Evolutionary conservation across 2,329 filamentous ascomycete genomes (phyloP).

Genomic region (Fragosphaeria purpurea): DNA sequence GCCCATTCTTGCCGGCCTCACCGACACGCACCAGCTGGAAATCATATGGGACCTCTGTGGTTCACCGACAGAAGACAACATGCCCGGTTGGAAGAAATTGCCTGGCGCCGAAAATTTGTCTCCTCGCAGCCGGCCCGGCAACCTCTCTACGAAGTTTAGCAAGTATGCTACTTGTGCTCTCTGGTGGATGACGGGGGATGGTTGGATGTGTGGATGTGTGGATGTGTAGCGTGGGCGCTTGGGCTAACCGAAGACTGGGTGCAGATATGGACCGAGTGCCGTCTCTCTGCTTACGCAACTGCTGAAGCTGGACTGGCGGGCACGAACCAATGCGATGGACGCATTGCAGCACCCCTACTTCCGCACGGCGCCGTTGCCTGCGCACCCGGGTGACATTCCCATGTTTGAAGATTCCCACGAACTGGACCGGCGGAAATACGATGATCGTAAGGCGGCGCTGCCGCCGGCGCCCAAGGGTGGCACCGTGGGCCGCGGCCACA

Average conservation of each 20-base stretch:
- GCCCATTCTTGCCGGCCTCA: conserved; percentile 84
- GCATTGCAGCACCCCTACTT: conserved; percentile 91
- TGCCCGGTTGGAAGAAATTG: conserved; percentile 81
- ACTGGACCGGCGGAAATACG: conserved; percentile 83
- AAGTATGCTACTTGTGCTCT: conserved; percentile 34
- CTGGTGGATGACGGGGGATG: too few species aligned
- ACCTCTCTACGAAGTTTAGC: conserved; percentile 63
- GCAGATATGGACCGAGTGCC: conserved; percentile 56
- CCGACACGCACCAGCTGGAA: conserved; percentile 79
- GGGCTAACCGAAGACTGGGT: too few species aligned
- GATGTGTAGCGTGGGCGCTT: too few species aligned
- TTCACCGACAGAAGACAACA: conserved; percentile 76
- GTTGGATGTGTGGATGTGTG: too few species aligned
- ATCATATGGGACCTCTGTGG: conserved; percentile 92
- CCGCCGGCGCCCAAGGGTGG: conserved; percentile 89
- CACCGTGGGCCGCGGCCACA: conserved; percentile 67
- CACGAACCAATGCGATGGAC: conserved; percentile 85
- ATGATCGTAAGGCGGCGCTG: conserved; percentile 71
- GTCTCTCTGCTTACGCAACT: conserved; percentile 74
- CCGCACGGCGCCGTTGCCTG: conserved; percentile 64
- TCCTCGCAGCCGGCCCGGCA: conserved; percentile 51
- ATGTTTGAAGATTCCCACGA: conserved; percentile 92
- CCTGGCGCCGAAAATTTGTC: conserved; percentile 71
- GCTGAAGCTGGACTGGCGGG: conserved; percentile 79
- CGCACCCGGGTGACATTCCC: conserved; percentile 78